Conservation (phyloP, 202 grass and related monocot species). For the Panicum hallii region DNA sequence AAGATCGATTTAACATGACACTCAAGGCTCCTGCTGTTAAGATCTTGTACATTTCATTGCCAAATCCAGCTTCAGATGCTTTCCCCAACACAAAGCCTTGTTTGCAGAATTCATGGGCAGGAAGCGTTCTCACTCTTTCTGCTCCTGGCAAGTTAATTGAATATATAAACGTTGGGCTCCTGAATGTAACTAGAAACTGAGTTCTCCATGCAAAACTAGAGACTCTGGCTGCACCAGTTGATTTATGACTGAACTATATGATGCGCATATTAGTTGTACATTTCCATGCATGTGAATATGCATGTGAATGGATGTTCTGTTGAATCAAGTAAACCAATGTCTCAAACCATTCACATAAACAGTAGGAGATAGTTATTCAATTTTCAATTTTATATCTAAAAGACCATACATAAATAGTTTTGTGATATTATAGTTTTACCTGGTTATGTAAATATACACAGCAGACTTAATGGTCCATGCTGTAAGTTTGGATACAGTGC, state of each 20-base stretch:
- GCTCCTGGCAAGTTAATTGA: constrained; percentile 78
- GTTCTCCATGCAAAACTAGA: constrained; percentile 37
- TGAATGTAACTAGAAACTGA: constrained; percentile 32
- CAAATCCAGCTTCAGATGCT: constrained; percentile 95
- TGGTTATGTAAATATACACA: neutral
- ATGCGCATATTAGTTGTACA: neutral
- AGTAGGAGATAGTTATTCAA: neutral
- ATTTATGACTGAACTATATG: constrained; percentile 18
- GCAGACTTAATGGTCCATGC: neutral
- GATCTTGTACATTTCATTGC: constrained; percentile 99
- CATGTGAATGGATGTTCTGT: neutral
- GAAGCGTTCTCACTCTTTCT: constrained; percentile 70
- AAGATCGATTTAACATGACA: constrained; percentile 91
- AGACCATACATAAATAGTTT: neutral
- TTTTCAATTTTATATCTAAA: neutral
- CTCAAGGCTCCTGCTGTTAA: constrained; percentile 84
- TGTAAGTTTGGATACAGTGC: neutral
- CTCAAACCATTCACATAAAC: neutral
- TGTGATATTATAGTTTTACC: neutral
- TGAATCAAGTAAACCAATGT: neutral
- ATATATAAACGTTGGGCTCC: constrained; percentile 52
- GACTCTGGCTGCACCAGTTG: neutral
- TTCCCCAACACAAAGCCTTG: constrained; percentile 95
- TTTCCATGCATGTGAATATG: neutral
- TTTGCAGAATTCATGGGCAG: constrained; percentile 79